Evolutionary conservation across 2,329 filamentous ascomycete genomes (phyloP), one percentile per base, ranked within the genome.

Genomic region (Aspergillus amoenus): DNA sequence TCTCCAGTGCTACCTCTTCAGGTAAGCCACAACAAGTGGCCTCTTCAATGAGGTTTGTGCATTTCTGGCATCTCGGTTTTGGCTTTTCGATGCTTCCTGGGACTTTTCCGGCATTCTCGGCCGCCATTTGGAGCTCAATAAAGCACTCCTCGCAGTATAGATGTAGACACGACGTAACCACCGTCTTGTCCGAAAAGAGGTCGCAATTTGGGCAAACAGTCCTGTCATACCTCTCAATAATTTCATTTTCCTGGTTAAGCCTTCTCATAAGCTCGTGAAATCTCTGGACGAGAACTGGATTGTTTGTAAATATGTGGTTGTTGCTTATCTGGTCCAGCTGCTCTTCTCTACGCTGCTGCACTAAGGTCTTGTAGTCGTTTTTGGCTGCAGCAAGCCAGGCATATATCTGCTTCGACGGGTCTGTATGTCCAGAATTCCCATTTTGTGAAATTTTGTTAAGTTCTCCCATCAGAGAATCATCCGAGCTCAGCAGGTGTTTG

Each of bases 91-190:
- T 5, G 9, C 21, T n/a, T 27, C 22, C 42, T 22, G 6, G 9
- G 27, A 30, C 9, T 9, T n/a, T 17, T 32, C 32, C 8, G 11
- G 9, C 21, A 24, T 22, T 2, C 65, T 63, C 8, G 30, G 40
- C 39, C 13, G 59, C 40, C 1, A 48, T 37, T 2, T 32, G 27
- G 3, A 61, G 50, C 11, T 3, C 9, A 2, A 48, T 52, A 7
- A 83, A 70, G 61, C 84, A 87, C 0, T 70, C 66, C 1, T 66
- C 55, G 67, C 85, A 88, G 61, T 83, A 84, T 5, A 85, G 67
- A 58, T 88, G 84, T 15, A 75, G 71, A 64, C 85, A 88, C 4
- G 75, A 69, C 0, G 82, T 82, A 30, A 82, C 70, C 9, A 74
- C 68, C 0, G 80, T 73, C 0, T 76, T 61, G 0, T 68, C 61